Percentiles rank a stretch among this genome's conserved stretches.
Evolutionary conservation across 805 yeast species (phyloP).

Genomic region (Tetrapisispora fleetii): DNA sequence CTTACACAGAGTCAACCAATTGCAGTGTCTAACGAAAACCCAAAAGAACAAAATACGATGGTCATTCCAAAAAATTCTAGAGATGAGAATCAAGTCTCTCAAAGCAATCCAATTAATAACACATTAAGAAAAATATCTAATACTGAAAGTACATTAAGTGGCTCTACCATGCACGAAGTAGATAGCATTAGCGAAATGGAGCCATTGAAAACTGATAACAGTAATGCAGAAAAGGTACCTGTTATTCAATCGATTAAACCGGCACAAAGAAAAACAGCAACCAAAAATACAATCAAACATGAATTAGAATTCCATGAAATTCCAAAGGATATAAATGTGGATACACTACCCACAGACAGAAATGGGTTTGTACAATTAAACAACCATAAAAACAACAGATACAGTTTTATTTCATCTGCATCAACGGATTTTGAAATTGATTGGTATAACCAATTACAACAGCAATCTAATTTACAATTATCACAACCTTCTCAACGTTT

Average conservation of each 20-base stretch:
- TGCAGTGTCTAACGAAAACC: background rate
- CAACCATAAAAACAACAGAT: conserved; percentile 13
- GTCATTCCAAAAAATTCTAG: background rate
- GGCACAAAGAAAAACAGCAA: background rate
- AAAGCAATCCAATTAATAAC: background rate
- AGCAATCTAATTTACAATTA: conserved; percentile 1
- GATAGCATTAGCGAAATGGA: conserved; percentile 1
- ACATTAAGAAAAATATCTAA: conserved; percentile 6
- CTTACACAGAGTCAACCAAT: background rate
- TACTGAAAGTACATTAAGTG: conserved; percentile 8
- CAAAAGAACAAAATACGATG: background rate
- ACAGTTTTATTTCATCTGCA: conserved; percentile 26
- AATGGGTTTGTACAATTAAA: conserved; percentile 14
- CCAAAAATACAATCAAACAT: background rate
- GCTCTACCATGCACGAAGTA: conserved; percentile 10
- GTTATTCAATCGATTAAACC: conserved; percentile 1
- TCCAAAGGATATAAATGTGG: conserved; percentile 14
- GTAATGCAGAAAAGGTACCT: background rate
- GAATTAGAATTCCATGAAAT: conserved; percentile 5
- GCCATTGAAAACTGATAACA: background rate
- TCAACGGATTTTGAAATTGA: conserved; percentile 23
- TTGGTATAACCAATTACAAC: conserved; percentile 5
- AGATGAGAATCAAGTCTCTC: background rate
- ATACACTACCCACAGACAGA: conserved; percentile 12
- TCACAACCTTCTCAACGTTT: conserved; percentile 4